Base-by-base conservation (phyloP, 2,329 filamentous ascomycete species). In the Clonostachys rhizophaga region DNA sequence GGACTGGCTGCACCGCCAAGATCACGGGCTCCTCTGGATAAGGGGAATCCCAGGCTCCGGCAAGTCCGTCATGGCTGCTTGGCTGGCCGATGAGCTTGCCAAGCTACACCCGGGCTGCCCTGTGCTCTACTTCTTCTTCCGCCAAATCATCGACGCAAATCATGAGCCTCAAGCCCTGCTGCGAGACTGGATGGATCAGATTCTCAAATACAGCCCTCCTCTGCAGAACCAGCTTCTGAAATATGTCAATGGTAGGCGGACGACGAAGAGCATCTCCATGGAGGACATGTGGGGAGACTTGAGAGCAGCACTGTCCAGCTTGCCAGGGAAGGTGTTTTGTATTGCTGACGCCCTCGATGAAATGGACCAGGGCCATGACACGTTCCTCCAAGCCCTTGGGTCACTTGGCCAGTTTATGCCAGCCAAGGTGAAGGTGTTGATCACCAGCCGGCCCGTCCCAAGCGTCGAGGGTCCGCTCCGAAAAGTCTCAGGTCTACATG, bases 1-100 rank as follows among this genome's bases (percentile, higher is more conserved):
- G 11, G 36, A 39, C 2, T 39, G 36, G 36, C 36, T 39, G 14
- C 3, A 39, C 12, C 4, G 36, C 36, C 17, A n/a, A 39, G 36
- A 39, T 18, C 36, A 39, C 17, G 43, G 43, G 18, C 16, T 45
- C 12, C 35, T 45, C 35, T 45, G 43, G 43, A 39, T 45, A 12
- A 24, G 13, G 17, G 43, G 43, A 10, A 40, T 18, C 1, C 41
- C 41, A n/a, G 41, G 41, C 16, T 43, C 41, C 2, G 41, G 41
- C 11, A 43, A 43, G 41, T 43, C 43, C 36, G 36, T 39, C 36
- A 39, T 39, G 36, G 36, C 36, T 4, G 36, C 36, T 1, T 5
- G 7, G 36, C 36, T 39, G 36, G 36, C 5, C 36, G 36, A 39
- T 18, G 36, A 39, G 36, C 36, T 39, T 11, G 12, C 14, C 14